phyloP scores from a whole-genome alignment of 345 rosid genomes.

The Ceriops tagal region DNA sequence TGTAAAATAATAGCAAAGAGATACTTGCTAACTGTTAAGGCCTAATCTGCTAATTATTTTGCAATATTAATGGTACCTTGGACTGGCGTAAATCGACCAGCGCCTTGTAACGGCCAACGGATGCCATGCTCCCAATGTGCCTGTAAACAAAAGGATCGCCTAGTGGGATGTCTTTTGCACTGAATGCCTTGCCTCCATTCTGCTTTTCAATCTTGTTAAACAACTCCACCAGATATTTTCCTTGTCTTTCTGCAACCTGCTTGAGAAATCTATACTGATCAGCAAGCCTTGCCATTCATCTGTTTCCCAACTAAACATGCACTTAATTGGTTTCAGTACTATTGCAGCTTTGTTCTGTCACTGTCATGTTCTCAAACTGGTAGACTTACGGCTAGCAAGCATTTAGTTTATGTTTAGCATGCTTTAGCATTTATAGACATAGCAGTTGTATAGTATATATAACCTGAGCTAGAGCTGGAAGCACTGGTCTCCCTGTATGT shows the following conservation, averaged over 20 bases:
- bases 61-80: conserved; percentile 32
- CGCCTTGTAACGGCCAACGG: conserved; percentile 68
- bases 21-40: background rate
- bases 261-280: background rate
- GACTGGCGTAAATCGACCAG: conserved; percentile 64
- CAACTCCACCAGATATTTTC: conserved; percentile 49
- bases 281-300: background rate
- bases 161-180: conserved; percentile 34
- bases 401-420: too few relatives aligned
- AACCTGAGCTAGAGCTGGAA: conserved; percentile 76
- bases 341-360: too few relatives aligned
- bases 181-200: conserved; percentile 49
- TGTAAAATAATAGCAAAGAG: background rate
- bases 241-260: conserved; percentile 76
- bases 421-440: too few relatives aligned
- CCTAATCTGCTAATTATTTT: background rate
- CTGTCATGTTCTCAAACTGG: too few relatives aligned
- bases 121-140: conserved; percentile 74
- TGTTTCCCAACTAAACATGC: background rate
- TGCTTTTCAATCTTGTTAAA: conserved; percentile 49
- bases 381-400: too few relatives aligned
- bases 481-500: conserved; percentile 61
- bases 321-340: too few relatives aligned
- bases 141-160: conserved; percentile 63
- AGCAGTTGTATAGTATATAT: background rate